Conservation (phyloP, 192 early-diverging fungal species). For the Phycomyces blakesleeanus region DNA sequence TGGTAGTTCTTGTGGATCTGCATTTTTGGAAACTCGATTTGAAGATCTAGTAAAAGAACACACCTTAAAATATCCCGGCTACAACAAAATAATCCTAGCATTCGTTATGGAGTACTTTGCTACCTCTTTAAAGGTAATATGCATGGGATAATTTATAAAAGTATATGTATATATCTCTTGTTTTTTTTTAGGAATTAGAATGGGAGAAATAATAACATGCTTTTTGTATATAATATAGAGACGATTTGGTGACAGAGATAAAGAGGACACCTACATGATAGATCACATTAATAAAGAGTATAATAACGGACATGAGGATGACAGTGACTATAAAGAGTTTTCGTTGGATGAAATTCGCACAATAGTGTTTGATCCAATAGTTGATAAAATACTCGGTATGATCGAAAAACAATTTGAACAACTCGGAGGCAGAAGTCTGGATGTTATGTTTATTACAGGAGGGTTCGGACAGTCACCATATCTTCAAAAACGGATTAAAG, state of each 20-base stretch:
- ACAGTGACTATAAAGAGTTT: slow-evolving; percentile 30
- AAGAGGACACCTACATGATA: too few species aligned
- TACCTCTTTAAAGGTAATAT: too few species aligned
- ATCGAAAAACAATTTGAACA: slow-evolving; percentile 42
- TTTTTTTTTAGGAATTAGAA: too few species aligned
- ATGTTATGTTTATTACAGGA: slow-evolving; percentile 47
- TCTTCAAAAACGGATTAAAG: slow-evolving; percentile 33
- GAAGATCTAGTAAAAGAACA: slow-evolving; percentile 36
- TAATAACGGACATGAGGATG: slow-evolving; percentile 31
- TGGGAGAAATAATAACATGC: too few species aligned
- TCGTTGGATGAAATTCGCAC: slow-evolving; percentile 23
- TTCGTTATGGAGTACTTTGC: too few species aligned
- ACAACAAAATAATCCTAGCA: too few species aligned
- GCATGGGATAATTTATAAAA: too few species aligned
- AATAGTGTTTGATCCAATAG: slow-evolving; percentile 45
- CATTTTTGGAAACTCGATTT: slow-evolving; percentile 43
- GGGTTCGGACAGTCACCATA: slow-evolving; percentile 46
- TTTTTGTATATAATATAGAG: too few species aligned
- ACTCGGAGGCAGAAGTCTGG: slow-evolving; percentile 22
- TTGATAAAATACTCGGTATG: slow-evolving; percentile 35
- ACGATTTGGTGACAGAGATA: too few species aligned
- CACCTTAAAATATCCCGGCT: slow-evolving; percentile 20
- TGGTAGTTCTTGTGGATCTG: slow-evolving; percentile 47
- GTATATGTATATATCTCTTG: too few species aligned
- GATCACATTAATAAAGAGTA: too few species aligned